Percentiles rank a stretch among this genome's conserved stretches.
phyloP scores from a whole-genome alignment of 106 monocot genomes.

The Narthecium ossifragum region DNA sequence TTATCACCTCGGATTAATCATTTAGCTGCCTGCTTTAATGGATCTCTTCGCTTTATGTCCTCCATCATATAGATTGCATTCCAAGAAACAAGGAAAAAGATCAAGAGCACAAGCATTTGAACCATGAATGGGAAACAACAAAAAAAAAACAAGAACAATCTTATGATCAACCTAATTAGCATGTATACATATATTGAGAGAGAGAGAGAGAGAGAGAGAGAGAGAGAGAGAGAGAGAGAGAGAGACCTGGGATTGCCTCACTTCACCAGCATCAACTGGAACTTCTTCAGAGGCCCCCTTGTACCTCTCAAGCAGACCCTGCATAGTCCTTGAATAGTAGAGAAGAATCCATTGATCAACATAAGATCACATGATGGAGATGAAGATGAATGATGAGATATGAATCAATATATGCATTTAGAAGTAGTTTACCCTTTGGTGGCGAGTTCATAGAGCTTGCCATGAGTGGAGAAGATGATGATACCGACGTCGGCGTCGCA shows the following conservation, averaged over 20 bases:
- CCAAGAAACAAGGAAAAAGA: background rate
- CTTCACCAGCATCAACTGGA: constrained; percentile 14
- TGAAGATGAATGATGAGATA: background rate
- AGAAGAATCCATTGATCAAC: background rate
- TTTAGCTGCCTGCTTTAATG: too few relatives aligned
- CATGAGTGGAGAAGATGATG: constrained; percentile 14
- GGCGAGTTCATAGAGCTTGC: constrained; percentile 18
- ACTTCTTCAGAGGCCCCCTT: constrained; percentile 13
- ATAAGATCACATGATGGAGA: background rate
- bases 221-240: background rate
- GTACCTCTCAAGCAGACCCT: constrained; percentile 32
- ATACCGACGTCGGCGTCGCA: constrained; percentile 20
- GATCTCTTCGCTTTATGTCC: too few relatives aligned
- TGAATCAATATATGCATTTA: background rate
- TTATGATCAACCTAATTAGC: background rate
- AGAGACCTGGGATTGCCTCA: constrained; percentile 27
- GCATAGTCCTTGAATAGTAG: constrained; percentile 17
- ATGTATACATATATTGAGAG: background rate
- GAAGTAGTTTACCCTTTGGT: constrained; percentile 6
- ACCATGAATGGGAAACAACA: background rate
- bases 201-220: background rate
- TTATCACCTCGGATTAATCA: too few relatives aligned
- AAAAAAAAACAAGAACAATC: background rate
- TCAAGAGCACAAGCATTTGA: background rate
- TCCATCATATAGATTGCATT: background rate